Evolutionary conservation across 2,329 filamentous ascomycete genomes (phyloP).

Genomic region (Elsinoe necatrix): DNA sequence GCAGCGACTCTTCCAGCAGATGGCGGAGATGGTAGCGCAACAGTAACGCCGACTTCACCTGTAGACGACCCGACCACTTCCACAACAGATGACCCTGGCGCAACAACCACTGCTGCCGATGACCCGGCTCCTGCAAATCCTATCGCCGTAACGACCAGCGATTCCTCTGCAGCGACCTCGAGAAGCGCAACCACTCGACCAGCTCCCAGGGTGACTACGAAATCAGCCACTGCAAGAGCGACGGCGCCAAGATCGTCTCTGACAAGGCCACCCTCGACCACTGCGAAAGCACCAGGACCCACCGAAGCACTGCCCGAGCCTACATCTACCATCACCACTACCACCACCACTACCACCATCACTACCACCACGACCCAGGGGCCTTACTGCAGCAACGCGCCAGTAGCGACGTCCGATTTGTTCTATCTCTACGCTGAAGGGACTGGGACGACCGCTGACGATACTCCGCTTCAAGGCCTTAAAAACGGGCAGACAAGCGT

Average conservation of each 20-base stretch:
- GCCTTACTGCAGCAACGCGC: background rate
- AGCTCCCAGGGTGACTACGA: background rate
- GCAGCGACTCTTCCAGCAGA: background rate
- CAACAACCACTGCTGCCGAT: background rate
- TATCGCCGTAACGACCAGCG: background rate
- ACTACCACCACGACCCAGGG: background rate
- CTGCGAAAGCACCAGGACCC: background rate
- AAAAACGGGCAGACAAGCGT: conserved; percentile 11
- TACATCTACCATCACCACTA: background rate
- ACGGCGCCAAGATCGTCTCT: background rate
- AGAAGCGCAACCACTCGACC: background rate
- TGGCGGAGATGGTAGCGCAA: background rate
- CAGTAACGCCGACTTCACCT: background rate
- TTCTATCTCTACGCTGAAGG: conserved; percentile 12
- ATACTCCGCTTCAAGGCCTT: conserved; percentile 11
- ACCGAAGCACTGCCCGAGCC: background rate
- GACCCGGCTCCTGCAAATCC: background rate
- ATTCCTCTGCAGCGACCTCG: background rate
- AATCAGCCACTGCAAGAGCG: background rate
- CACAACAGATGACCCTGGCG: background rate
- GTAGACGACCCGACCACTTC: background rate
- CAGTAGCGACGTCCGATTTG: background rate
- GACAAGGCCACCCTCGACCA: background rate
- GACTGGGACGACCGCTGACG: background rate
- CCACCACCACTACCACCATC: background rate